These are phyloP conservation scores for Penicillium salamii DNA, from an alignment of 495 filamentous ascomycete species.

Conservation along the genomic window DNA sequence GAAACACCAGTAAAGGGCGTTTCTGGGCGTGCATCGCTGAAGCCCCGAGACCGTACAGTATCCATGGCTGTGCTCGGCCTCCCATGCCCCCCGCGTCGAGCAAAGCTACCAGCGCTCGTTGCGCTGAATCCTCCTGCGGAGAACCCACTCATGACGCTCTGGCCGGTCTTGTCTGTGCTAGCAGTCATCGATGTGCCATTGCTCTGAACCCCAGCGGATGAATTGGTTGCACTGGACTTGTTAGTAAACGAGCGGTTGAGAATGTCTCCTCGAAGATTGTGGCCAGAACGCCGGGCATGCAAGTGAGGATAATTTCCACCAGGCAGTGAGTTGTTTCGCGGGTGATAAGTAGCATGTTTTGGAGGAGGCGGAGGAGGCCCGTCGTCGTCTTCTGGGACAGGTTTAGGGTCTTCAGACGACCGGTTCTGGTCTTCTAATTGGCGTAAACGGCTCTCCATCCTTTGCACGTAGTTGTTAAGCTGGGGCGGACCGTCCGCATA, in stretches of 20 bases:
- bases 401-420: slow-evolving; percentile 33
- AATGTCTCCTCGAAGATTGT: slow-evolving; percentile 69
- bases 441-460: slow-evolving; percentile 80
- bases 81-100: slow-evolving; percentile 55
- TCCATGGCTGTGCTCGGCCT: slow-evolving; percentile 55
- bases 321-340: slow-evolving; percentile 45
- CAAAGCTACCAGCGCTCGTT: slow-evolving; percentile 91
- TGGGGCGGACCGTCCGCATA: slow-evolving; percentile 62
- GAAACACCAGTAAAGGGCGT: slow-evolving; percentile 74
- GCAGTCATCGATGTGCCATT: slow-evolving; percentile 68
- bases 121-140: slow-evolving; percentile 91
- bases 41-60: slow-evolving; percentile 36
- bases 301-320: slow-evolving; percentile 38
- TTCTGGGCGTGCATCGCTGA: slow-evolving; percentile 57
- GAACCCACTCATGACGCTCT: slow-evolving; percentile 87
- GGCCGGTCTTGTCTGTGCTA: slow-evolving; percentile 72
- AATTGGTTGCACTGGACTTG: slow-evolving; percentile 75
- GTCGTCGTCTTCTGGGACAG: slow-evolving; percentile 44
- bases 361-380: slow-evolving; percentile 60
- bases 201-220: slow-evolving; percentile 68
- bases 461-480: slow-evolving; percentile 78
- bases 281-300: slow-evolving; percentile 72
- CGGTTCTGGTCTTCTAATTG: slow-evolving; percentile 64
- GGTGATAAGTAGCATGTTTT: slow-evolving; percentile 51
- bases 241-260: slow-evolving; percentile 80